Evolutionary conservation across 2,329 filamentous ascomycete species (phyloP), one percentile per base, ranked within the genome.

Genomic region (Colletotrichum lindemuthianum): DNA sequence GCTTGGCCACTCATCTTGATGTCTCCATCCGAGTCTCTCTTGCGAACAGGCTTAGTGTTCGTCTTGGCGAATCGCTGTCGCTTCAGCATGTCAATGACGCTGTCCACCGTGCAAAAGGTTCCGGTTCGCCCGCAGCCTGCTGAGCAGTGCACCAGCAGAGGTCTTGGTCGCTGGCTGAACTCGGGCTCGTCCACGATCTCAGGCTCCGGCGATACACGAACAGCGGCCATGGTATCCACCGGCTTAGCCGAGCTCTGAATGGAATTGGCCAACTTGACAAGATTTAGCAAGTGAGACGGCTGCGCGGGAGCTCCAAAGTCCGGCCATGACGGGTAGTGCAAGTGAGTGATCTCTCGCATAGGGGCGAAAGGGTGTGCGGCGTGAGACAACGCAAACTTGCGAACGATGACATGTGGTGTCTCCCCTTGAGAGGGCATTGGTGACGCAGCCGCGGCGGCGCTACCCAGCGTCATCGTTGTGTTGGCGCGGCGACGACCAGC

Each of bases 291-390:
- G 72, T 98, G 93, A 6, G 88, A 88, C 1, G 96, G 93, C 72
- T 96, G 91, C 0, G 96, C 93, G 0, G 95, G 95, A 0, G 93
- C 91, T 16, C 96, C 96, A 76, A 98, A 97, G 73, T 99, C 96
- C 0, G 96, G 96, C 96, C 96, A 99, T n/a, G 91, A 90, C 0
- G 93, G 89, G 75, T 97, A 98, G 74, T 98, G 94, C 12, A 99
- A 81, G 70, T 99, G 96, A 0, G 94, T 97, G 67, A 99, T 90
- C 76, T 98, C 94, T 32, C 95, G 91, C 69, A 97, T 90, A 0
- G 93, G 92, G 16, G 88, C 87, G 72, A 97, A 97, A 0, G 95
- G 94, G 63, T 91, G 86, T 2, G 86, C 82, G 2, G 88, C 81
- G 74, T 98, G 92, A 1, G 89, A 90, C 34, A 99, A 80, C 0